These are phyloP conservation scores for Ogataea parapolymorpha DNA, from an alignment of 805 yeast species.

Conservation along the genomic window DNA sequence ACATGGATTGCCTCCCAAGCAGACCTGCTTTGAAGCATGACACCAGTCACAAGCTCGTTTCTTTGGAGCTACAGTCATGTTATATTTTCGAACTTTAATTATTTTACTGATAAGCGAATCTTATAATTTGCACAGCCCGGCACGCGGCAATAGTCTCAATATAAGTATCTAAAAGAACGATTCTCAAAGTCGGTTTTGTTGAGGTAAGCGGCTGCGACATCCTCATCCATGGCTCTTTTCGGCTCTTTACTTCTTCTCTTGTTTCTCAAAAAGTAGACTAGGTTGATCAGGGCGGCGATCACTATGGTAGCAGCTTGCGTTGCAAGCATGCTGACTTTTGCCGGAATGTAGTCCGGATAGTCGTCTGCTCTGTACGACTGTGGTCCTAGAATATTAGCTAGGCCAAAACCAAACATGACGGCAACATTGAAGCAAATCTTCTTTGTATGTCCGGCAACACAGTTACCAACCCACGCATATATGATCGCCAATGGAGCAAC, in stretches of 20 bases:
- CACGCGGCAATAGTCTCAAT: slow-evolving; percentile 21
- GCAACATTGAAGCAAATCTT: slow-evolving; percentile 50
- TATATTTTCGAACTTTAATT: neutral
- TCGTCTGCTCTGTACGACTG: slow-evolving; percentile 52
- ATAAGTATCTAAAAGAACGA: slow-evolving; percentile 50
- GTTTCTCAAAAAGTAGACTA: slow-evolving; percentile 45
- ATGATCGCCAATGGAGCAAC: slow-evolving; percentile 41
- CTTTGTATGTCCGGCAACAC: slow-evolving; percentile 62
- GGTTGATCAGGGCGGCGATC: slow-evolving; percentile 38
- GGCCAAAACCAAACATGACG: slow-evolving; percentile 54
- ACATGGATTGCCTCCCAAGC: slow-evolving; percentile 25
- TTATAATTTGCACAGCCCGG: neutral
- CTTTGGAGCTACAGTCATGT: slow-evolving; percentile 1
- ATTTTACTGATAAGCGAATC: neutral
- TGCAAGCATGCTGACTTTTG: slow-evolving; percentile 53
- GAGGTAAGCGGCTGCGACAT: slow-evolving; percentile 43
- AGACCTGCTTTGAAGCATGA: slow-evolving; percentile 26
- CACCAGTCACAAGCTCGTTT: slow-evolving; percentile 30
- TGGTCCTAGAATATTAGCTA: slow-evolving; percentile 59
- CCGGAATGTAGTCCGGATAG: slow-evolving; percentile 54
- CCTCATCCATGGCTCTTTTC: slow-evolving; percentile 26
- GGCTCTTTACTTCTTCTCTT: slow-evolving; percentile 42
- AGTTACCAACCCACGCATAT: slow-evolving; percentile 60
- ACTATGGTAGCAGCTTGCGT: slow-evolving; percentile 50
- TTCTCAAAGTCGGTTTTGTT: slow-evolving; percentile 57